Evolutionary conservation across 768 basidiomycete genomes (phyloP).

Genomic region (Boletellus sp.): DNA sequence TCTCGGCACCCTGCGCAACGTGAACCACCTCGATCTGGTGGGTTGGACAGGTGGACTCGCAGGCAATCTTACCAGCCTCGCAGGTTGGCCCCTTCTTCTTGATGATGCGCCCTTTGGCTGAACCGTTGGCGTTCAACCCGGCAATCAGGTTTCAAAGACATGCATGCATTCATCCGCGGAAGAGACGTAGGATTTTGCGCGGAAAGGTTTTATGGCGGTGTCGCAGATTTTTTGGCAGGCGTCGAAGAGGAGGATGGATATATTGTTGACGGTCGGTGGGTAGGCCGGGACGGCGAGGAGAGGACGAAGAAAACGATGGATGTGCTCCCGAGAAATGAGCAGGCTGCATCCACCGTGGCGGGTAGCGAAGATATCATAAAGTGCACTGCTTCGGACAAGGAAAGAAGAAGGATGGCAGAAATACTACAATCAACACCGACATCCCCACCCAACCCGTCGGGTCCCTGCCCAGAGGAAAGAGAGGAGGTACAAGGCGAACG

Average conservation of each 20-base stretch:
- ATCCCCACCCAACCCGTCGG: background rate
- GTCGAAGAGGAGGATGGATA: constrained; percentile 62
- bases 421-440: constrained; percentile 14
- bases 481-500: constrained; percentile 1
- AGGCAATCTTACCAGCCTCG: constrained; percentile 24
- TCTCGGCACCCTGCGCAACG: constrained; percentile 84
- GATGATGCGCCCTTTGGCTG: background rate
- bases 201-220: constrained; percentile 84
- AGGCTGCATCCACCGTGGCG: background rate
- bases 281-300: constrained; percentile 16
- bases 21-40: constrained; percentile 90
- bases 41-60: constrained; percentile 68
- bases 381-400: constrained; percentile 22
- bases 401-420: constrained; percentile 26
- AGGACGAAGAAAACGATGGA: constrained; percentile 7
- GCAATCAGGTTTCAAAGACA: constrained; percentile 56
- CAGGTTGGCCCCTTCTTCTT: constrained; percentile 8
- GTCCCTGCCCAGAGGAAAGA: constrained; percentile 1
- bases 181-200: constrained; percentile 89
- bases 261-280: constrained; percentile 22
- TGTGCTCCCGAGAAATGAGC: background rate
- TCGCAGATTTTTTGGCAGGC: constrained; percentile 73
- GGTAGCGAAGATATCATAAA: constrained; percentile 1
- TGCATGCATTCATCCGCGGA: constrained; percentile 85
- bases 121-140: background rate